Conservation (phyloP, 2,329 filamentous ascomycete species). For the Phyllosticta citriasiana region DNA sequence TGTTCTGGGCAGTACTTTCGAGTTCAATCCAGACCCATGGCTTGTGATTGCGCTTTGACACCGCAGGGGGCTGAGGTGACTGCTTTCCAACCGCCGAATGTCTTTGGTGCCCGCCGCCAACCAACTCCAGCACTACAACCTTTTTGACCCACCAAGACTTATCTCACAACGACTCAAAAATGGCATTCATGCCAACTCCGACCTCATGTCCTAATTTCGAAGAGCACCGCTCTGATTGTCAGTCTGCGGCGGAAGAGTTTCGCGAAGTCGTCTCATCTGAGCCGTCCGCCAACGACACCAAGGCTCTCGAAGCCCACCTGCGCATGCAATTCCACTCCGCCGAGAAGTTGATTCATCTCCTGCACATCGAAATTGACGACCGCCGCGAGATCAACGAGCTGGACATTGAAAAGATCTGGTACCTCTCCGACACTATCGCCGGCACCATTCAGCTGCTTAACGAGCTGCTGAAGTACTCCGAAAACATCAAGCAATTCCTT, state of each 20-base stretch:
- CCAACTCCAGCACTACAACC: neutral
- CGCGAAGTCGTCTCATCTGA: neutral
- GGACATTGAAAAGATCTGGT: neutral
- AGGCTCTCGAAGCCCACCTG: conserved; percentile 2
- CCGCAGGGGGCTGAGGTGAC: neutral
- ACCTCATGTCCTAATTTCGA: neutral
- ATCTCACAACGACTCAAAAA: neutral
- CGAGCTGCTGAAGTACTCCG: neutral
- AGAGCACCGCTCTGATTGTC: neutral
- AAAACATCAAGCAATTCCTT: neutral
- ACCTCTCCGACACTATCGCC: neutral
- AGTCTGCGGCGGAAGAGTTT: neutral
- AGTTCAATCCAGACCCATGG: too few species aligned
- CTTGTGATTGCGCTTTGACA: too few species aligned
- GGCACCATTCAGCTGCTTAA: neutral
- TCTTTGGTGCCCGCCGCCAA: neutral
- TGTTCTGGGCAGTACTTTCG: too few species aligned
- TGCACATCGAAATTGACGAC: conserved; percentile 9
- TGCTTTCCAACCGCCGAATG: neutral
- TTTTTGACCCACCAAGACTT: neutral
- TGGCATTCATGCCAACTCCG: neutral
- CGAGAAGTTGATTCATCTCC: conserved; percentile 3
- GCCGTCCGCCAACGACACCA: neutral
- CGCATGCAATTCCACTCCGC: conserved; percentile 7
- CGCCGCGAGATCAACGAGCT: conserved; percentile 2